Base-by-base conservation (phyloP, 2,329 filamentous ascomycete genomes). In the Aspergillus phoenicis region DNA sequence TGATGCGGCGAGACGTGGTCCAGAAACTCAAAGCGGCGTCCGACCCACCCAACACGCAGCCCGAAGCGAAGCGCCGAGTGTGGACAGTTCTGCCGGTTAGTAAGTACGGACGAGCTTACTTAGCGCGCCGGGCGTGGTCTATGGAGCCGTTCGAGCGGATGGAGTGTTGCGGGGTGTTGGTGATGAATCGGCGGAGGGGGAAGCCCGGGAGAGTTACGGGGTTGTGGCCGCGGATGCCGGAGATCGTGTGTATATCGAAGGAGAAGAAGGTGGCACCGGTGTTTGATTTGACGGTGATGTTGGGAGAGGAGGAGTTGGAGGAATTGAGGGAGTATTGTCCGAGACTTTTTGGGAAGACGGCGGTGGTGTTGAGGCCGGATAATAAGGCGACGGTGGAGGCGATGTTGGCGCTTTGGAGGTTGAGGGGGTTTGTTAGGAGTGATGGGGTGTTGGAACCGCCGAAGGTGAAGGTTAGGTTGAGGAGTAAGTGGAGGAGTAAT, bases 321-420 rank as follows among this genome's bases (percentile, higher is more conserved):
- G 66, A 67, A 5, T 66, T 81, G 11, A 62, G 69, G 45, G 58
- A 63, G 11, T 57, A 64, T 38, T 63, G 71, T 59, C 58, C 65
- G 1, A 68, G 73, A 11, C 33, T 36, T 8, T 76, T 79, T 49
- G 66, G 69, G 20, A 64, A 67, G n/a, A 64, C 64, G 24, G 75
- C 73, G 13, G 49, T 79, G n/a, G 75, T 78, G 56, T 72, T 78
- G 39, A 70, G 71, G 45, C 75, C 77, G 0, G 68, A 70, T 33
- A 65, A 70, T 5, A 57, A 62, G 24, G 57, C 63, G 15, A 70
- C 73, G 0, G 59, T 73, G 22, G 64, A 76, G 22, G 66, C 73
- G 24, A 70, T 79, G 62, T 58, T 77, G 62, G 68, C 68, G 0
- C 58, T 80, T 22, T 80, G 78, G 78, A 78, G 72, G 58, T 62